Base-by-base conservation (phyloP, 1,284 basidiomycete genomes). In the Moniliophthora roreri region DNA sequence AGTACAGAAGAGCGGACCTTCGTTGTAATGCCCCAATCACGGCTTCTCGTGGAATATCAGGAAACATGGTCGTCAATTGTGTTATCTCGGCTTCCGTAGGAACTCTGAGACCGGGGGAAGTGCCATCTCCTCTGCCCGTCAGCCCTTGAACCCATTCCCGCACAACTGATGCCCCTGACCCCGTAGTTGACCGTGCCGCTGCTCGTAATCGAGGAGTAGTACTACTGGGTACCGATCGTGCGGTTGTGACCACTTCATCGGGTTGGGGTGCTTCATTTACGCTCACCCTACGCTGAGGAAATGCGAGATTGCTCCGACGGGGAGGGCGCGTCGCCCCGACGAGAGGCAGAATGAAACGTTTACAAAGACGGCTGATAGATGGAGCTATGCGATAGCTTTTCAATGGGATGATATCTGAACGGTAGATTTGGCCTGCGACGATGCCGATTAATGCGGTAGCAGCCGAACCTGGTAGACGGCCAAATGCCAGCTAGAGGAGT, bases 41-140 rank as follows among this genome's bases (percentile, higher is more conserved):
- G n/a, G 83, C 78, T 47, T 90, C 87, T 50, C 91, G 75, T 24
- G 80, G 79, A 32, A 91, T 65, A 65, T 90, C 83, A 15, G 93
- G 92, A 66, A 95, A 95, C 88, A 95, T 93, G 50, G 70, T 79
- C 47, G 80, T 81, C 56, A 95, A 64, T 45, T 89, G 85, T 18
- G 74, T 70, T 46, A 94, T 89, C 71, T 95, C 92, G 28, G 79
- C 72, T 42, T 92, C 89, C 38, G 78, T 78, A 1, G 91, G 88
- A 13, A 85, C 84, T 45, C 89, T 79, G 50, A 90, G 76, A 24
- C 85, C 78, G 58, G 54, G 50, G 6, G 54, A 32, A 20, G 50
- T 45, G 13, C 54, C 54, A 38, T 55, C 54, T 15, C 32, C 34
- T 32, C 54, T 36, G 28, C 54, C 51, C 15, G 51, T 50, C 37